Evolutionary conservation across 2,329 filamentous ascomycete species (phyloP).

Genomic region (Hypoxylon sp.): DNA sequence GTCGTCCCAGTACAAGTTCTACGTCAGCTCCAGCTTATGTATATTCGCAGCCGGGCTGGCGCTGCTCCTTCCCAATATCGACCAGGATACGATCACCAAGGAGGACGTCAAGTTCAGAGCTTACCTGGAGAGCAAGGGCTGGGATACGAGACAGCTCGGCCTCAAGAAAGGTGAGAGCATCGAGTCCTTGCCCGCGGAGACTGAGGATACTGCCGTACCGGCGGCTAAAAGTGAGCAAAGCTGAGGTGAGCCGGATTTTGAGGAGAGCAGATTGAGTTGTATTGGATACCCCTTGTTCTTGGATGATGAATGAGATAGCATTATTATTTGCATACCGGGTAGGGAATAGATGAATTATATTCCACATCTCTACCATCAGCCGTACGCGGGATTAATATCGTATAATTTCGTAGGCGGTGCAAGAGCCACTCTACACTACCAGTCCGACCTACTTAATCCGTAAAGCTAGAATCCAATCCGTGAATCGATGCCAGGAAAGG

Average conservation of each 20-base stretch:
- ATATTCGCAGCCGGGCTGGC: slow-evolving; percentile 77
- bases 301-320: neutral
- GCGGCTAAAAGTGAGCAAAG: slow-evolving; percentile 15
- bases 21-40: slow-evolving; percentile 82
- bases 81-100: slow-evolving; percentile 84
- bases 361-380: too few relatives aligned
- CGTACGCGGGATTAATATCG: neutral
- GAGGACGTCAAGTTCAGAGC: slow-evolving; percentile 82
- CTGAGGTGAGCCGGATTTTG: neutral
- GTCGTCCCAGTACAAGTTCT: slow-evolving; percentile 88
- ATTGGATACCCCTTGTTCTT: slow-evolving; percentile 31
- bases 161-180: slow-evolving; percentile 54
- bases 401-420: neutral
- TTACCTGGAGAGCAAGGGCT: slow-evolving; percentile 80
- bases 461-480: too few relatives aligned
- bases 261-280: neutral
- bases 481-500: too few relatives aligned
- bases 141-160: slow-evolving; percentile 73
- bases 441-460: too few relatives aligned
- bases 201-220: slow-evolving; percentile 27
- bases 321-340: slow-evolving; percentile 15
- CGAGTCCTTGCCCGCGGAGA: slow-evolving; percentile 42
- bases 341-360: slow-evolving; percentile 5
- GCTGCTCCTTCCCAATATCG: slow-evolving; percentile 79
- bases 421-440: too few relatives aligned